A percentile compares a stretch with the other conserved stretches of the same genome.
Evolutionary conservation across 805 yeast genomes (phyloP).

Genomic region (Vanderwaltozyma verrucispora): DNA sequence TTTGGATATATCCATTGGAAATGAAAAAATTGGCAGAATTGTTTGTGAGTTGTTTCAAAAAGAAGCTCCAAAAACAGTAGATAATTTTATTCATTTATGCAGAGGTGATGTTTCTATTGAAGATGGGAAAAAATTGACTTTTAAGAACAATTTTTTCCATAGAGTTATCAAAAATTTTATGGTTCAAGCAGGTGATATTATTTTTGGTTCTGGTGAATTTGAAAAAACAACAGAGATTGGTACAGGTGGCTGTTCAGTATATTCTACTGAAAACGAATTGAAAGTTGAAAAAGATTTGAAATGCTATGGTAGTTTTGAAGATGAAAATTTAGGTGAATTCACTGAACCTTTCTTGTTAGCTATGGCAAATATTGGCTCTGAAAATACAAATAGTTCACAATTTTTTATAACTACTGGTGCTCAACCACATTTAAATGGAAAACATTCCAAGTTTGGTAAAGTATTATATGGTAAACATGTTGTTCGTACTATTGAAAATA

Average conservation of each 20-base stretch:
- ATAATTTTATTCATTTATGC: slow-evolving; percentile 43
- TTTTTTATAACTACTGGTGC: slow-evolving; percentile 64
- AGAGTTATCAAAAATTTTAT: slow-evolving; percentile 59
- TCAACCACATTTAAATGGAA: slow-evolving; percentile 64
- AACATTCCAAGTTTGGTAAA: slow-evolving; percentile 68
- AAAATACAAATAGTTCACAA: slow-evolving; percentile 48
- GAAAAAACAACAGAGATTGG: slow-evolving; percentile 25
- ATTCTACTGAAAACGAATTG: slow-evolving; percentile 21
- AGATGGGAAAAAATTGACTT: slow-evolving; percentile 25
- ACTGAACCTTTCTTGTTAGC: slow-evolving; percentile 42
- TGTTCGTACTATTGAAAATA: slow-evolving; percentile 52
- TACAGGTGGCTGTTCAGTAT: slow-evolving; percentile 39
- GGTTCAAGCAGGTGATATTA: slow-evolving; percentile 57
- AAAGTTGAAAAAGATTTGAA: slow-evolving; percentile 4
- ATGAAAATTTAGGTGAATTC: slow-evolving; percentile 43
- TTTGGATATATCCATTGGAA: slow-evolving; percentile 44
- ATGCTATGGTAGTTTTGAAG: slow-evolving; percentile 37
- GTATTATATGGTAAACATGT: slow-evolving; percentile 62
- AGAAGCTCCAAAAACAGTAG: slow-evolving; percentile 47
- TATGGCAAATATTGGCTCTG: slow-evolving; percentile 49
- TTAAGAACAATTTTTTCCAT: slow-evolving; percentile 43
- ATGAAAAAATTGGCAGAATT: slow-evolving; percentile 41
- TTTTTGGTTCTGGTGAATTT: slow-evolving; percentile 29
- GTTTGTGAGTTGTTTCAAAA: slow-evolving; percentile 42
- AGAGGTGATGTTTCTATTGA: slow-evolving; percentile 24